Evolutionary conservation across 139 green algal species (phyloP).

Genomic region (Coccomyxa sp.): DNA sequence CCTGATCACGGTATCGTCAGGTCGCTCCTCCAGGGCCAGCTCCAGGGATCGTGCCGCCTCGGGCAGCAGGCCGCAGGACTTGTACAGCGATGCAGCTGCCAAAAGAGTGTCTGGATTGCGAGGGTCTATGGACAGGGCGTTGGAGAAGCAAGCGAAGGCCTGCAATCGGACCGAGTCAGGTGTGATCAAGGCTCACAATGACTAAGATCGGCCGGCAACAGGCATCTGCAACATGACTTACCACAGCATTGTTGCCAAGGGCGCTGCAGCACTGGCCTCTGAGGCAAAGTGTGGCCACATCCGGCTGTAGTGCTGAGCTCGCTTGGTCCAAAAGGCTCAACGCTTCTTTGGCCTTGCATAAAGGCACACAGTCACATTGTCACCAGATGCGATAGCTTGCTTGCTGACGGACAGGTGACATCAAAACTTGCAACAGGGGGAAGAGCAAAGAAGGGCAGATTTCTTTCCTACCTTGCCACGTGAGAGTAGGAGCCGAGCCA

Average conservation of each 20-base stretch:
- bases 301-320: neutral
- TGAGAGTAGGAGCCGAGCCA: slow-evolving; percentile 10
- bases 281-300: neutral
- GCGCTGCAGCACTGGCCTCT: neutral
- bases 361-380: neutral
- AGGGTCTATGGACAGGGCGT: slow-evolving; percentile 34
- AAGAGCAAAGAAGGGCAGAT: neutral
- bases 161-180: slow-evolving; percentile 14
- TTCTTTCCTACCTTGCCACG: slow-evolving; percentile 7
- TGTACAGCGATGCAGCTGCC: slow-evolving; percentile 58
- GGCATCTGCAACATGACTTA: neutral
- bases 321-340: neutral
- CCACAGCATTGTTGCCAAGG: neutral
- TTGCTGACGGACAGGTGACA: neutral
- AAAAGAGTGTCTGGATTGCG: slow-evolving; percentile 43
- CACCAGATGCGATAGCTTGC: neutral
- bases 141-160: slow-evolving; percentile 65
- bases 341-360: neutral
- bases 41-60: slow-evolving; percentile 41
- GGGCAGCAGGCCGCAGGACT: slow-evolving; percentile 48
- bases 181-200: neutral
- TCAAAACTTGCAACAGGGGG: neutral
- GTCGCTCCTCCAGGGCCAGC: slow-evolving; percentile 9
- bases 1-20: slow-evolving; percentile 7
- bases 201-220: neutral